These are phyloP conservation scores for Lentinula raphanica DNA, from an alignment of 768 basidiomycete species.

Conservation along the genomic window DNA sequence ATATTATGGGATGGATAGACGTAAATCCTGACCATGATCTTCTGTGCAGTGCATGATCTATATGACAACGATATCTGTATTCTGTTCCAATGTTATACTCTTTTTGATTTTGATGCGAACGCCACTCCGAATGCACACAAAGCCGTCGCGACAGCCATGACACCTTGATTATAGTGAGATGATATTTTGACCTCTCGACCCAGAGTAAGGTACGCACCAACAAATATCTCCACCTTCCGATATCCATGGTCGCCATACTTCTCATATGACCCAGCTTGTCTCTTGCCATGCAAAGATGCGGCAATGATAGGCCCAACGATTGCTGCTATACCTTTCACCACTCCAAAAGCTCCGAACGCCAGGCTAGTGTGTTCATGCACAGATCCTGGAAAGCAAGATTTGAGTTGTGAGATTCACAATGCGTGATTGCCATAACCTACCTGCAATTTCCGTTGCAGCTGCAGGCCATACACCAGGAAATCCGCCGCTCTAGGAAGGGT, in stretches of 20 bases:
- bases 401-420: not conserved
- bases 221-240: not conserved
- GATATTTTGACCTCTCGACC: not conserved
- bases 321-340: not conserved
- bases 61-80: not conserved
- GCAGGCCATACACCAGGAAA: not conserved
- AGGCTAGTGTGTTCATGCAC: not conserved
- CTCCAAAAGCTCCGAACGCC: not conserved
- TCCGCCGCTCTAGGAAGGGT: not conserved
- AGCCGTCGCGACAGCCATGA: not conserved
- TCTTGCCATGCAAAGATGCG: not conserved
- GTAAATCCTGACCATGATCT: too few species aligned
- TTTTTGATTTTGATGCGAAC: not conserved
- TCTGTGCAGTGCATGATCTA: too few species aligned
- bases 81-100: not conserved
- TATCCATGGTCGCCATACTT: not conserved
- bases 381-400: not conserved
- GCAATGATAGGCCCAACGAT: not conserved
- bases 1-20: too few species aligned
- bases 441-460: not conserved
- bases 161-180: not conserved
- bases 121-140: not conserved
- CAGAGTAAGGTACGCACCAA: not conserved
- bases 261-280: not conserved
- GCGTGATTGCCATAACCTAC: not conserved